Evolutionary conservation across 177 flowering plant species (phyloP).

Genomic region (Vitis hybrid): DNA sequence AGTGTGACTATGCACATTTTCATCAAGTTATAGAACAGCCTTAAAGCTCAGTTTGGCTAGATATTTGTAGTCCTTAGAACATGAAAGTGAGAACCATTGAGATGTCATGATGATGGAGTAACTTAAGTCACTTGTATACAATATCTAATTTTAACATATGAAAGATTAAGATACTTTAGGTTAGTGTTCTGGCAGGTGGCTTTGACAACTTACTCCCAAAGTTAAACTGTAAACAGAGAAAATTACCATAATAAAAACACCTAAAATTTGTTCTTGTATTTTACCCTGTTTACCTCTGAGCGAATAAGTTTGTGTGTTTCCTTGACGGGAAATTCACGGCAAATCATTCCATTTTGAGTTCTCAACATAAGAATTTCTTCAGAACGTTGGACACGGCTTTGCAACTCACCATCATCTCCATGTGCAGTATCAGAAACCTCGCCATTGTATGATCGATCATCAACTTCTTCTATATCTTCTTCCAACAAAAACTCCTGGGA

Average conservation of each 20-base stretch:
- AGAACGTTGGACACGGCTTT: constrained; percentile 40
- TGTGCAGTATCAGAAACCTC: constrained; percentile 39
- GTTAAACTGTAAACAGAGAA: too few relatives aligned
- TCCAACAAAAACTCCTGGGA: constrained; percentile 60
- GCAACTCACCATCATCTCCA: constrained; percentile 48
- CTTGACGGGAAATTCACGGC: constrained; percentile 86
- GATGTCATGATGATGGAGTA: neutral
- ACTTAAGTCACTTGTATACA: too few relatives aligned
- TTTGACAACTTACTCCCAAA: too few relatives aligned
- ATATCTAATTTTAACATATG: neutral
- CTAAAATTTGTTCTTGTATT: neutral
- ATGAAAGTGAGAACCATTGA: neutral
- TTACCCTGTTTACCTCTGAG: constrained; percentile 57
- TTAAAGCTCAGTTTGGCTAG: neutral
- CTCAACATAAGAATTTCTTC: constrained; percentile 67
- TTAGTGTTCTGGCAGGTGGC: neutral
- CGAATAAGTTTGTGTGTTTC: constrained; percentile 66
- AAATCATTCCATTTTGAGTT: constrained; percentile 63
- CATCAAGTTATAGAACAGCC: neutral
- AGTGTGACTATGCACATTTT: too few relatives aligned
- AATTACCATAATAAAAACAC: neutral
- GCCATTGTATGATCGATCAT: constrained; percentile 42
- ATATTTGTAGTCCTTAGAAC: neutral
- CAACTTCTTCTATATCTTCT: constrained; percentile 48
- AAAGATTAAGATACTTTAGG: neutral